A percentile compares a stretch with the other conserved stretches of the same genome.
These are phyloP conservation scores for Coprinopsis sp. DNA, from an alignment of 768 basidiomycete genomes.

Conservation along the genomic window DNA sequence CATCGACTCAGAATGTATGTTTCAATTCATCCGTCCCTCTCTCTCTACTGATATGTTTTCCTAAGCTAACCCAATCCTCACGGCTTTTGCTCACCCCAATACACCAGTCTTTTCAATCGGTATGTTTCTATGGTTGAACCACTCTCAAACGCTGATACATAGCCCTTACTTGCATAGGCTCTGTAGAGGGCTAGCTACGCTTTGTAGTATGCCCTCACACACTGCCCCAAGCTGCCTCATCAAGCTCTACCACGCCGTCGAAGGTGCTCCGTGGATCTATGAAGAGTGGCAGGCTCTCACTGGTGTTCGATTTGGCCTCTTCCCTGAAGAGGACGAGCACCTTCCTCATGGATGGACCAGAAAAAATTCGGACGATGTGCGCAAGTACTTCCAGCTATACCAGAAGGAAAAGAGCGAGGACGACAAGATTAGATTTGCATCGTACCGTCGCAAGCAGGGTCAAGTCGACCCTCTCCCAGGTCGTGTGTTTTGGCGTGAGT, in stretches of 20 bases:
- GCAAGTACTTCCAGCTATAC: conserved; percentile 14
- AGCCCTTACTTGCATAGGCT: too few species aligned
- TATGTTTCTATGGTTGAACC: too few species aligned
- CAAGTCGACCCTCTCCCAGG: conserved; percentile 11
- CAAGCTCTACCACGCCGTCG: conserved; percentile 6
- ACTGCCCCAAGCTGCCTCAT: background rate
- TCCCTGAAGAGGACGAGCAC: conserved; percentile 14
- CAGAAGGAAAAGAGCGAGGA: background rate
- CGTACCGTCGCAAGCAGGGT: background rate
- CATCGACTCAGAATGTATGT: too few species aligned
- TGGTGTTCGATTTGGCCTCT: conserved; percentile 18
- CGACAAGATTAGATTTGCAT: conserved; percentile 1
- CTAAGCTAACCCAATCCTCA: too few species aligned
- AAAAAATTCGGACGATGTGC: conserved; percentile 5
- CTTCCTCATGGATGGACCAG: conserved; percentile 17
- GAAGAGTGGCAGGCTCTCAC: conserved; percentile 18
- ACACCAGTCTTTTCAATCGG: too few species aligned
- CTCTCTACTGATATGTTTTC: too few species aligned
- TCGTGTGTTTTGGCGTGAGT: conserved; percentile 12
- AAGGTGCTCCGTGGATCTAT: conserved; percentile 15
- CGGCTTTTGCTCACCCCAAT: too few species aligned
- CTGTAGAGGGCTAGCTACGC: too few species aligned
- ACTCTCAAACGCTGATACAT: too few species aligned
- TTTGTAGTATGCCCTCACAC: background rate
- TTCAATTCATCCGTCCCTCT: too few species aligned